Evolutionary conservation across 495 filamentous ascomycete genomes (phyloP), one percentile per base, ranked within the genome.

Genomic region (Penicillium salamii): DNA sequence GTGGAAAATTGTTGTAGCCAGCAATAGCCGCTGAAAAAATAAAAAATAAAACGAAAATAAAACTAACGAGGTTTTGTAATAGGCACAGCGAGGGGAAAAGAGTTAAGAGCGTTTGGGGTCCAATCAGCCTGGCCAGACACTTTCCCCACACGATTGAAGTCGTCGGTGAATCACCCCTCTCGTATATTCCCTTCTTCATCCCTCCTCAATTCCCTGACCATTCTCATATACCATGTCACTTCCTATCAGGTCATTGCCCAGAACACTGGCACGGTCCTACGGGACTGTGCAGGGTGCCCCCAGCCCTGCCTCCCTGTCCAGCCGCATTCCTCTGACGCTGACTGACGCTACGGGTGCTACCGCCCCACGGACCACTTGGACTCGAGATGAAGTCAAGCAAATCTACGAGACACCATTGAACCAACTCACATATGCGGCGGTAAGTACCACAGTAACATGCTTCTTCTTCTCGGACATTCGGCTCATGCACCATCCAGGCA

Each of bases 381-480:
- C 87, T 11, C 82, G 78, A 49, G 85, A 89, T 14, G 87, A 92
- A 67, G 84, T 91, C 40, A 63, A 77, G 36, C 77, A 82, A 49
- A 83, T 95, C 56, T 91, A 91, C 61, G 73, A 89, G 59, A 86
- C 82, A 4, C 87, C 88, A 0, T 72, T 92, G 65, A 85, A 87
- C 75, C 83, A 90, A 45, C 67, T 95, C 48, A 80, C 85, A 17
- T 89, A 80, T 64, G 80, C 84, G 56, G 79, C 89, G 31, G 89
- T 91, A 69, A 63, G 81, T 62, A 50, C 5, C 8, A 28, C 5
- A n/a, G 43, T 52, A 31, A 26, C 20, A 24, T n/a, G 21, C 13
- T 15, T 2, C n/a, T 39, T 20, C 12, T 26, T 20, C 12, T 28
- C n/a, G 18, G 18, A 14, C 19, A n/a, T n/a, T 34, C n/a, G n/a